These are phyloP conservation scores for Wickerhamomyces hampshirensis DNA, from an alignment of 805 yeast genomes.

Conservation along the genomic window DNA sequence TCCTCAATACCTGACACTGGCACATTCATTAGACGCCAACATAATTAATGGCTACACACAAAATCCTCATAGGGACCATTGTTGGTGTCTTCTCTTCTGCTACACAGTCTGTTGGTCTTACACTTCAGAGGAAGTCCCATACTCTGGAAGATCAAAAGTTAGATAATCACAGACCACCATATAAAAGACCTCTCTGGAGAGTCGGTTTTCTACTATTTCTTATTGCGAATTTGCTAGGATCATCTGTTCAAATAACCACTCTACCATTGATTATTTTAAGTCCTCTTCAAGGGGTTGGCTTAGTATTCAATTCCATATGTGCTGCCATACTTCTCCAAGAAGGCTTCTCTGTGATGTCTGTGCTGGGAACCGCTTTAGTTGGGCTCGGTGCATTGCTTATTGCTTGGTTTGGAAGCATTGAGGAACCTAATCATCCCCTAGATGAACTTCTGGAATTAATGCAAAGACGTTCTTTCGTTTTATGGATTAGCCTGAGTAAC, in stretches of 20 bases:
- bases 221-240: conserved; percentile 71
- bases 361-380: conserved; percentile 63
- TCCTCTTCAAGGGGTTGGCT: conserved; percentile 81
- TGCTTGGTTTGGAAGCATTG: conserved; percentile 64
- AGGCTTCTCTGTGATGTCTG: conserved; percentile 51
- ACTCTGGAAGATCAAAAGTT: conserved; percentile 36
- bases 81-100: conserved; percentile 76
- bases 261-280: conserved; percentile 75
- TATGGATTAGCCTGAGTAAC: conserved; percentile 48
- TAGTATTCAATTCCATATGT: conserved; percentile 79
- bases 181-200: conserved; percentile 62
- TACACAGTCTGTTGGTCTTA: conserved; percentile 75
- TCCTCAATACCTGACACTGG: too few relatives aligned
- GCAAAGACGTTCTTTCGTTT: conserved; percentile 41
- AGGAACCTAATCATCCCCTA: conserved; percentile 48
- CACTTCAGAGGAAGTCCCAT: conserved; percentile 78
- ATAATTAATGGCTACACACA: background rate
- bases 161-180: conserved; percentile 26
- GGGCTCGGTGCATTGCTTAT: conserved; percentile 72
- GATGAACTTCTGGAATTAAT: conserved; percentile 41
- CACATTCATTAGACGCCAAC: background rate
- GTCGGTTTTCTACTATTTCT: conserved; percentile 69
- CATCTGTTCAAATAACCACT: conserved; percentile 78
- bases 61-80: conserved; percentile 52
- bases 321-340: conserved; percentile 67